Conservation (phyloP, 495 filamentous ascomycete genomes). For the Aspergillus cristatus region DNA sequence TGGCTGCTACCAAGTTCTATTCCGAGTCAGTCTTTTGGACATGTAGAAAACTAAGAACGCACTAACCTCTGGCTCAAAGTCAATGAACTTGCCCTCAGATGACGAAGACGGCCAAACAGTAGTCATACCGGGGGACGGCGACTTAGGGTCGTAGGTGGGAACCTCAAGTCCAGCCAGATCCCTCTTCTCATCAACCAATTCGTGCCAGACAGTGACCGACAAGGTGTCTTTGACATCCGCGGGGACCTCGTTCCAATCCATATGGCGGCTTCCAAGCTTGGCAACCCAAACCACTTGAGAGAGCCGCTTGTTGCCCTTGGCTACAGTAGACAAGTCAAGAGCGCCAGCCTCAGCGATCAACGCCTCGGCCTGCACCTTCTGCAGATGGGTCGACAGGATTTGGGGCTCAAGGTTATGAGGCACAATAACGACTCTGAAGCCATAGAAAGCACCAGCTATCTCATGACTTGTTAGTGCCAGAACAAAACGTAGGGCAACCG, state of each 20-base stretch:
- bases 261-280: conserved; percentile 80
- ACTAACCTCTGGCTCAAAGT: conserved; percentile 58
- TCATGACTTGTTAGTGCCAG: conserved; percentile 7
- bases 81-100: conserved; percentile 55
- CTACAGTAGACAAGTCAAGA: conserved; percentile 66
- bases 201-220: conserved; percentile 79
- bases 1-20: conserved; percentile 69
- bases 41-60: neutral
- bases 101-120: conserved; percentile 52
- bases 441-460: conserved; percentile 70
- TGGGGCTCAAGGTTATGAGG: conserved; percentile 68
- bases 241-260: conserved; percentile 82
- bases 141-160: conserved; percentile 39
- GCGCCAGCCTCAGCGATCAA: conserved; percentile 82
- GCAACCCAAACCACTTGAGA: conserved; percentile 88
- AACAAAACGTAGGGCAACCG: conserved; percentile 5
- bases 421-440: conserved; percentile 67
- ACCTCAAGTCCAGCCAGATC: conserved; percentile 35
- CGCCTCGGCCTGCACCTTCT: conserved; percentile 61
- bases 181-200: conserved; percentile 60
- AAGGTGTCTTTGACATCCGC: conserved; percentile 60
- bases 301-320: conserved; percentile 56
- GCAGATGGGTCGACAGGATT: conserved; percentile 58
- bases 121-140: conserved; percentile 43
- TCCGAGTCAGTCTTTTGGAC: conserved; percentile 5